Percentiles rank a stretch among this genome's conserved stretches.
Conservation (phyloP, 1,284 basidiomycete genomes). For the Ustanciosporium gigantosporum region DNA sequence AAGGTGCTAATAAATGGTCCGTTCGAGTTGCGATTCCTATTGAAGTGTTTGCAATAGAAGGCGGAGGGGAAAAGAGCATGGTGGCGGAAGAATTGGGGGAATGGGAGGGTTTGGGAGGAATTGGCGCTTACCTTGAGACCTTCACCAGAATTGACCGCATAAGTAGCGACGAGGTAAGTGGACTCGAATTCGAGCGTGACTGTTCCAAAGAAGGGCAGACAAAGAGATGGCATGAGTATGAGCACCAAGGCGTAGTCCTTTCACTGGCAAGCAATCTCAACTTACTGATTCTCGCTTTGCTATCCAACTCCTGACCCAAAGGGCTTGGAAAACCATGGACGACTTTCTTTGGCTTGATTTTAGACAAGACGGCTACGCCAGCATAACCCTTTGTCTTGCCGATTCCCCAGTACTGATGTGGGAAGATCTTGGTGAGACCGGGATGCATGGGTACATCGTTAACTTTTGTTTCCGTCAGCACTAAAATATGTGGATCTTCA, state of each 20-base stretch:
- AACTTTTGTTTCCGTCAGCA: conserved; percentile 57
- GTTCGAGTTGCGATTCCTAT: too few relatives aligned
- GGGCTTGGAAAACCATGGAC: conserved; percentile 68
- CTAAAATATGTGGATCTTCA: conserved; percentile 55
- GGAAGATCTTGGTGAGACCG: conserved; percentile 42
- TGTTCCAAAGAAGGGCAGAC: conserved; percentile 63
- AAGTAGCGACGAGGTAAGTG: conserved; percentile 76
- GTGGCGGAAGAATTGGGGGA: too few relatives aligned
- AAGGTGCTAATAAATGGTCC: too few relatives aligned
- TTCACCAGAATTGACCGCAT: conserved; percentile 83
- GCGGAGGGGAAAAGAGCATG: too few relatives aligned
- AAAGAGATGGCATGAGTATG: neutral
- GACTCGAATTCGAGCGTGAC: conserved; percentile 77
- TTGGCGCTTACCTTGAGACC: conserved; percentile 72
- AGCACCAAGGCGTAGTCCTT: neutral
- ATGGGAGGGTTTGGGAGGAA: too few relatives aligned
- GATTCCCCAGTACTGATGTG: conserved; percentile 58
- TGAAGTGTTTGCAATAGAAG: too few relatives aligned
- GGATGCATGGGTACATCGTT: conserved; percentile 50
- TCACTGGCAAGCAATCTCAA: neutral
- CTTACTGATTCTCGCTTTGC: conserved; percentile 44
- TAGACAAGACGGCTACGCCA: conserved; percentile 79
- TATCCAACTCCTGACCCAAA: conserved; percentile 42
- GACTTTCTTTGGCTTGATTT: conserved; percentile 69
- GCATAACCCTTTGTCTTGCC: conserved; percentile 64